A percentile compares a stretch with the other conserved stretches of the same genome.
phyloP scores from a whole-genome alignment of 2,329 filamentous ascomycete species.

The Diplocarpon rosae region DNA sequence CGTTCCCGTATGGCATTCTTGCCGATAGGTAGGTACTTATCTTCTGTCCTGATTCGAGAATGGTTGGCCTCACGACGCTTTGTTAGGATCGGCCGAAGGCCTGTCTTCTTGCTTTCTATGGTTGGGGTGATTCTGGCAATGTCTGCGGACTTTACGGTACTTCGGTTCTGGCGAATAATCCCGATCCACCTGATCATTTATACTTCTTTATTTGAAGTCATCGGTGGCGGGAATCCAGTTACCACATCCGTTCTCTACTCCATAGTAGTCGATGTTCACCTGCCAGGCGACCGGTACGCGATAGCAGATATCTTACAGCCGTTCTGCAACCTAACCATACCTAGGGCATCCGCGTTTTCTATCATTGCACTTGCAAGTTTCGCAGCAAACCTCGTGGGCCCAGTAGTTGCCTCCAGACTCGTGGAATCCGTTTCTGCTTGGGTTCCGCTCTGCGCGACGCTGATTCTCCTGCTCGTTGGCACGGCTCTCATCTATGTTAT shows the following conservation, averaged over 20 bases:
- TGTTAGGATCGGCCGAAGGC: constrained; percentile 3
- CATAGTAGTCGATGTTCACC: constrained; percentile 3
- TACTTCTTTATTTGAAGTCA: neutral
- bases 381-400: neutral
- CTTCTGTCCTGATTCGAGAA: neutral
- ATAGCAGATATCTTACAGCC: too few species aligned
- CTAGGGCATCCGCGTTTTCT: constrained; percentile 2
- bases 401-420: neutral
- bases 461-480: neutral
- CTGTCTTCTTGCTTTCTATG: constrained; percentile 1
- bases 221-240: constrained; percentile 2
- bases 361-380: neutral
- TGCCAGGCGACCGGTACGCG: neutral
- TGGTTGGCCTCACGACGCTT: neutral
- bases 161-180: constrained; percentile 2
- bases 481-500: neutral
- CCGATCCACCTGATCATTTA: constrained; percentile 2
- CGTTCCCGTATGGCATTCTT: constrained; percentile 4
- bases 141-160: neutral
- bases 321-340: neutral
- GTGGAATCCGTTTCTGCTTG: constrained; percentile 2
- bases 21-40: constrained; percentile 2
- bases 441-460: neutral
- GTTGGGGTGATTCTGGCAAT: neutral
- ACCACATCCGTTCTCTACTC: constrained; percentile 1